Conservation (phyloP, 208 protist genomes). For the Leishmania amazonensis region DNA sequence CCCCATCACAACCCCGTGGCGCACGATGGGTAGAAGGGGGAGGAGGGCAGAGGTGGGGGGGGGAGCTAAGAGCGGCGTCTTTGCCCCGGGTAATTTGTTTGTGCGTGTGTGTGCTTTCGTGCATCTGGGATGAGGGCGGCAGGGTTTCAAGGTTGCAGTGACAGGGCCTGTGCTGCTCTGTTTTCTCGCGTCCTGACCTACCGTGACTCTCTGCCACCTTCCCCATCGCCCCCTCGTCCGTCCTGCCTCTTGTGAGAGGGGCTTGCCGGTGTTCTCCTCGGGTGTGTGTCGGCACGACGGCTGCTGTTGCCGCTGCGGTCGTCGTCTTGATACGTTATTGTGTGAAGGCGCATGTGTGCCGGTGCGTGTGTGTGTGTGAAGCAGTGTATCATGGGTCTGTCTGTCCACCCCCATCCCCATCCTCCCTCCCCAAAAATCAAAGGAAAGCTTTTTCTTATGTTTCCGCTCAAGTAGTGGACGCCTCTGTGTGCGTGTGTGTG, state of each 20-base stretch:
- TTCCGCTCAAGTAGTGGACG: neutral
- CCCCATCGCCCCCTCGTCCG: neutral
- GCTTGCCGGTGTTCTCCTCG: neutral
- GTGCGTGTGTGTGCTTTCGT: conserved; percentile 3
- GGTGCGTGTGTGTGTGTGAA: neutral
- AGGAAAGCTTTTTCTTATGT: neutral
- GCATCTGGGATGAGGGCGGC: neutral
- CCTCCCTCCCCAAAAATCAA: neutral
- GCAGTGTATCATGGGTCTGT: neutral
- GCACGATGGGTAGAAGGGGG: conserved; percentile 12
- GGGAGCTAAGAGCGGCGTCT: neutral
- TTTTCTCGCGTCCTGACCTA: neutral
- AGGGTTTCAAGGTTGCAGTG: neutral
- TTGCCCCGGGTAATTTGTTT: neutral
- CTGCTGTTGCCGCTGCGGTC: neutral
- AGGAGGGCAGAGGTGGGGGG: neutral
- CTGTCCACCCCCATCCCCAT: neutral
- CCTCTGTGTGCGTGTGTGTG: neutral
- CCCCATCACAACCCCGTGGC: conserved; percentile 15
- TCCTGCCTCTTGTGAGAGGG: neutral
- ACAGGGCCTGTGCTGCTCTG: neutral
- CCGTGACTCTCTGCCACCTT: neutral
- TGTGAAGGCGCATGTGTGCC: neutral
- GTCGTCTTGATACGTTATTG: neutral
- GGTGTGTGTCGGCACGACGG: neutral